Percentiles rank a stretch among this genome's conserved stretches.
phyloP scores from a whole-genome alignment of 2,329 filamentous ascomycete genomes.

The Stagonosporopsis chrysanthemi region DNA sequence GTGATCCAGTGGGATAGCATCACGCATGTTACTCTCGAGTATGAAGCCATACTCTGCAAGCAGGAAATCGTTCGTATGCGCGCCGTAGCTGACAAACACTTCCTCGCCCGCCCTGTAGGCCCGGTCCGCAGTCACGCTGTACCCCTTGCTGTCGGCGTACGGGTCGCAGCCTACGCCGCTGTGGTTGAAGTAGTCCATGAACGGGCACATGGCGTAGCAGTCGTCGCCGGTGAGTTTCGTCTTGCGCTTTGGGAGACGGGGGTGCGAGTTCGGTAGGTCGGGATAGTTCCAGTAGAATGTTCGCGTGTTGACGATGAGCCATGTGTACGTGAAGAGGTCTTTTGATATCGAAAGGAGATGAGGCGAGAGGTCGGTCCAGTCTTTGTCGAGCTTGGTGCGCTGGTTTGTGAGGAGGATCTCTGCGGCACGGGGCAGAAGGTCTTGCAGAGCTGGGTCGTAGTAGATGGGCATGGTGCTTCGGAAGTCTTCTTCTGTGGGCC shows the following conservation, averaged over 20 bases:
- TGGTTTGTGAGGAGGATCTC: conserved; percentile 63
- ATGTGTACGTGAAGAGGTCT: conserved; percentile 61
- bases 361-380: conserved; percentile 57
- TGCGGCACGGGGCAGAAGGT: conserved; percentile 49
- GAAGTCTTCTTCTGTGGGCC: conserved; percentile 71
- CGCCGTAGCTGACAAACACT: conserved; percentile 73
- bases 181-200: conserved; percentile 76
- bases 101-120: conserved; percentile 67
- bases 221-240: conserved; percentile 58
- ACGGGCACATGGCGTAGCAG: conserved; percentile 73
- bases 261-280: conserved; percentile 48
- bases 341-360: conserved; percentile 55
- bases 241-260: conserved; percentile 53
- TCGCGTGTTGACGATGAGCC: conserved; percentile 67
- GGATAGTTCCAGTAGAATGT: conserved; percentile 65
- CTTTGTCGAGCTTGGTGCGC: conserved; percentile 58
- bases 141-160: conserved; percentile 59
- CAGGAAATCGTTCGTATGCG: conserved; percentile 75
- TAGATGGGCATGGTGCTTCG: conserved; percentile 63
- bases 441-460: conserved; percentile 57
- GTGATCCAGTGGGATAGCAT: conserved; percentile 53
- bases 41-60: conserved; percentile 71
- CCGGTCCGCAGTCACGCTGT: conserved; percentile 62
- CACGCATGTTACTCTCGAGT: conserved; percentile 46
- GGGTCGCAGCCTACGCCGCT: conserved; percentile 60